Percentiles rank a stretch among this genome's conserved stretches.
phyloP scores from a whole-genome alignment of 768 basidiomycete genomes.

The Psilocybe cyanescens region DNA sequence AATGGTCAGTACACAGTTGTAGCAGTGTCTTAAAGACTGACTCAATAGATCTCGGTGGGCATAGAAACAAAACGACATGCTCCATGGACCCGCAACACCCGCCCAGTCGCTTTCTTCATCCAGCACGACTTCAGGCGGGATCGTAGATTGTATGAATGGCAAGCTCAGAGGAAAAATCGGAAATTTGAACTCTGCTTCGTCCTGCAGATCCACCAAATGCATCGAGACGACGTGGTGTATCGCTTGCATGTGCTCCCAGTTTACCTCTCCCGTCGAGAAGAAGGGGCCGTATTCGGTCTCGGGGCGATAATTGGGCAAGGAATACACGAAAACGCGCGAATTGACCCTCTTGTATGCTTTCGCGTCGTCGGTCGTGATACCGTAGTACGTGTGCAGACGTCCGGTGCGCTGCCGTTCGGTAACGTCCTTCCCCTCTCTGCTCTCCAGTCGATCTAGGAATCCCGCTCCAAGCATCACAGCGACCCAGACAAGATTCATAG shows the following conservation, averaged over 20 bases:
- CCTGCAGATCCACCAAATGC: conserved; percentile 48
- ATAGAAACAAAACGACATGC: conserved; percentile 66
- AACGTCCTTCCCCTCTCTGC: conserved; percentile 12
- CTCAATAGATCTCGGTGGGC: conserved; percentile 70
- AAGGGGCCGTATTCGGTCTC: conserved; percentile 64
- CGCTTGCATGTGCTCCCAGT: conserved; percentile 64
- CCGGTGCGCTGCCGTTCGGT: conserved; percentile 51
- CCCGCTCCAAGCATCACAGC: conserved; percentile 42
- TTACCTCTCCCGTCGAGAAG: conserved; percentile 46
- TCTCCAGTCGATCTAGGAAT: conserved; percentile 45
- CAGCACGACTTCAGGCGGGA: conserved; percentile 41
- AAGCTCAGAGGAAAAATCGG: conserved; percentile 53
- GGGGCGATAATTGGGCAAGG: conserved; percentile 56
- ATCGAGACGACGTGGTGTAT: conserved; percentile 60
- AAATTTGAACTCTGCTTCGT: conserved; percentile 35
- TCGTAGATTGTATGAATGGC: conserved; percentile 54
- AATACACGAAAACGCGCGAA: conserved; percentile 64
- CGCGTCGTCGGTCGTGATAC: conserved; percentile 53
- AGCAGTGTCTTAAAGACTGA: conserved; percentile 37
- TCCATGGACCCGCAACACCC: conserved; percentile 62
- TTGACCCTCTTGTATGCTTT: conserved; percentile 32
- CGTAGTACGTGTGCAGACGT: conserved; percentile 59
- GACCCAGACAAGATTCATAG: conserved; percentile 57
- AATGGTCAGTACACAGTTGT: neutral
- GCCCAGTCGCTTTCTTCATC: conserved; percentile 55